A percentile compares a stretch with the other conserved stretches of the same genome.
Conservation (phyloP, 768 basidiomycete genomes). For the Kwoniella sp. region DNA sequence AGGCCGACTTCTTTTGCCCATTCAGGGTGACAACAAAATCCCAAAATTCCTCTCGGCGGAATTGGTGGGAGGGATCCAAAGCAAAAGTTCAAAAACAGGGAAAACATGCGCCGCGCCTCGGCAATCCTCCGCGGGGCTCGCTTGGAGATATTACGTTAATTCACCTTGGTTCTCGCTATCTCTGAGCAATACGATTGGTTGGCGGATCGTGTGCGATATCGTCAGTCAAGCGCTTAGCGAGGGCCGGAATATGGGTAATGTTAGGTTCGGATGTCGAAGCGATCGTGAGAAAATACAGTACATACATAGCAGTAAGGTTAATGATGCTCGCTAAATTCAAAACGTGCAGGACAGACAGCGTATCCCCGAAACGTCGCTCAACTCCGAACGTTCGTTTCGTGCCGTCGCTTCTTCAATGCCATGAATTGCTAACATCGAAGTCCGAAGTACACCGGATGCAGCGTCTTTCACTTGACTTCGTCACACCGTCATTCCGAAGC, state of each 20-base stretch:
- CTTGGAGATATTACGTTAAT: neutral
- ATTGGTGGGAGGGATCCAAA: no score
- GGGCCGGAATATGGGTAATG: neutral
- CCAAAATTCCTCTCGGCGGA: neutral
- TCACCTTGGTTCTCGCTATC: neutral
- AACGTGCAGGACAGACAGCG: neutral
- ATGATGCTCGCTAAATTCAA: neutral
- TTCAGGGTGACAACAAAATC: neutral
- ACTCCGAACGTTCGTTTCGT: neutral
- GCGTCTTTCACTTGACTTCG: no score
- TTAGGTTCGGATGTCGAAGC: neutral
- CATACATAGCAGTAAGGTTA: neutral
- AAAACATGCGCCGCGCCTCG: neutral
- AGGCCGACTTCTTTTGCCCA: neutral
- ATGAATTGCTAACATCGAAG: no score
- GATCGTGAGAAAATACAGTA: neutral
- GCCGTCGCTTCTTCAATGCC: no score
- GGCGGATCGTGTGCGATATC: neutral
- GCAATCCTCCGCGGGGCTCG: slow-evolving; percentile 2
- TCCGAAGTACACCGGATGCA: no score
- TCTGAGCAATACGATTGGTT: slow-evolving; percentile 1
- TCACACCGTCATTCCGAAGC: no score
- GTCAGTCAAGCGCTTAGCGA: neutral
- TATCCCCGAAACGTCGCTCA: neutral
- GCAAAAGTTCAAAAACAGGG: no score